These are phyloP conservation scores for Bisporella sp. DNA, from an alignment of 2,329 filamentous ascomycete species.

Conservation along the genomic window DNA sequence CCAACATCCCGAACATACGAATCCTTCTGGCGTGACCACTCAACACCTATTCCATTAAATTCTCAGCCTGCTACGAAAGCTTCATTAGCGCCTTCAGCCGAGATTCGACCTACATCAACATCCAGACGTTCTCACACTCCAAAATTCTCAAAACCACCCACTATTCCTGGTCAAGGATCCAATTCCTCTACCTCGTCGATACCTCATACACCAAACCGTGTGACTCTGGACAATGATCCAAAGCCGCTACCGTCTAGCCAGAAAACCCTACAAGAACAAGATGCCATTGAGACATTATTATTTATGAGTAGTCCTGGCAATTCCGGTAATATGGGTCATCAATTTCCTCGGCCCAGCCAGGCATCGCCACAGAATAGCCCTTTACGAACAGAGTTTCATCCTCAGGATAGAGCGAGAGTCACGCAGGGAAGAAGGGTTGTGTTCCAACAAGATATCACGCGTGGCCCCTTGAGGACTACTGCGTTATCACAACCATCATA, in stretches of 20 bases:
- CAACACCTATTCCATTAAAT: conserved; percentile 31
- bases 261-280: conserved; percentile 66
- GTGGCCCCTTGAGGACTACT: neutral
- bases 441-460: conserved; percentile 11
- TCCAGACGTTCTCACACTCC: conserved; percentile 23
- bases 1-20: conserved; percentile 33
- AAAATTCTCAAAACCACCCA: conserved; percentile 24
- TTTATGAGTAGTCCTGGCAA: conserved; percentile 79
- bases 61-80: conserved; percentile 40
- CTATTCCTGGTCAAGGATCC: conserved; percentile 20
- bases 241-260: conserved; percentile 37
- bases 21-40: conserved; percentile 38
- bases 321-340: conserved; percentile 53
- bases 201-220: conserved; percentile 19
- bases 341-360: conserved; percentile 37
- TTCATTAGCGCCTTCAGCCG: conserved; percentile 28
- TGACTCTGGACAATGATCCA: conserved; percentile 7
- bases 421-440: conserved; percentile 19
- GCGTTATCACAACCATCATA: neutral
- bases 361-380: conserved; percentile 25
- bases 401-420: conserved; percentile 10
- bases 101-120: conserved; percentile 27
- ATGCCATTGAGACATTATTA: conserved; percentile 71
- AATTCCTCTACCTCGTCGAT: conserved; percentile 18
- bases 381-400: conserved; percentile 23